Conservation (phyloP, 768 basidiomycete genomes). For the Mycena albidolilacea region DNA sequence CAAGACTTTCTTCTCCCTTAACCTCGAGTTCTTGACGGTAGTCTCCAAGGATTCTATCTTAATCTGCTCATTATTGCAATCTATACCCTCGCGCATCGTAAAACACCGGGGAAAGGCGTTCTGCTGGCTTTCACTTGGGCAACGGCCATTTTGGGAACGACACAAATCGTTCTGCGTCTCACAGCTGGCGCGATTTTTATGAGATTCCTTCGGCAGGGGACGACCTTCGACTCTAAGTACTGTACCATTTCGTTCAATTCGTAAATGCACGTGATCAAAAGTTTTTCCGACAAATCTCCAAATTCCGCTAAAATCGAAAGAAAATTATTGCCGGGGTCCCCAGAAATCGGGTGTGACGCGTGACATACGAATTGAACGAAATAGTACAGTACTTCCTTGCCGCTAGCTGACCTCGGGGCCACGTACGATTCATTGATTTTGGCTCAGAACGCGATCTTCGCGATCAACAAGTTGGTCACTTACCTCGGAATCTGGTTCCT, state of each 20-base stretch:
- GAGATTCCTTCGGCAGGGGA: not conserved
- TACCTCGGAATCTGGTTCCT: not conserved
- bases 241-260: too few relatives aligned
- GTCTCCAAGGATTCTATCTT: not conserved
- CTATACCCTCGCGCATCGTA: not conserved
- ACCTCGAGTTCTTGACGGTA: not conserved
- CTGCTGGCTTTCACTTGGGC: not conserved
- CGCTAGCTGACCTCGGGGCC: not conserved
- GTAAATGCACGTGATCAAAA: too few relatives aligned
- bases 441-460: not conserved
- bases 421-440: not conserved
- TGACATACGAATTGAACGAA: too few relatives aligned
- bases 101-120: not conserved
- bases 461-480: not conserved
- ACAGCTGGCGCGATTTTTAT: not conserved
- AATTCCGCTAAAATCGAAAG: not conserved
- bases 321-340: too few relatives aligned
- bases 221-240: not conserved
- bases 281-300: too few relatives aligned
- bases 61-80: not conserved
- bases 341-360: too few relatives aligned
- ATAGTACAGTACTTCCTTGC: too few relatives aligned
- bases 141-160: not conserved
- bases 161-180: not conserved
- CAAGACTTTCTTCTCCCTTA: not conserved